phyloP scores from a whole-genome alignment of 2,329 filamentous ascomycete genomes.

The Colletotrichum kahawae region DNA sequence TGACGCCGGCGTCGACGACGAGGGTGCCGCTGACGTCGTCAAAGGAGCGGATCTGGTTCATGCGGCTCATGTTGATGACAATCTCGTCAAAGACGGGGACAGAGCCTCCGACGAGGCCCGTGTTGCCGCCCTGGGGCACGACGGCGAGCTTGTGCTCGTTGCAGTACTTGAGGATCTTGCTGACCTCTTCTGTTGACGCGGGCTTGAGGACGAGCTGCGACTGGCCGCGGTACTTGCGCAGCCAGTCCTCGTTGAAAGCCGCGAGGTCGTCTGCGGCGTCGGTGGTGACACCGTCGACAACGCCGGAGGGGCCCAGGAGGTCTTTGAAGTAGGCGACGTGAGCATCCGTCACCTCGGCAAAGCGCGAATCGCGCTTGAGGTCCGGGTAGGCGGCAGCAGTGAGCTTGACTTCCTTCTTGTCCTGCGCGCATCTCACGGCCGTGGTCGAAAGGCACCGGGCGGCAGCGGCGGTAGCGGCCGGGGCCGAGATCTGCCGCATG shows the following conservation, averaged over 20 bases:
- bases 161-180: conserved; percentile 91
- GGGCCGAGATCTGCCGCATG: conserved; percentile 11
- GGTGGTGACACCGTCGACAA: conserved; percentile 82
- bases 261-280: conserved; percentile 81
- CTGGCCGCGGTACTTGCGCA: conserved; percentile 97
- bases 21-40: conserved; percentile 92
- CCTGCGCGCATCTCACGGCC: neutral
- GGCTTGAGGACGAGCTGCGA: conserved; percentile 88
- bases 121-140: conserved; percentile 96
- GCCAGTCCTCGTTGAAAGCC: conserved; percentile 97
- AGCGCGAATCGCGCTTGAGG: conserved; percentile 79
- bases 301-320: conserved; percentile 80
- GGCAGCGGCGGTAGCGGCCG: conserved; percentile 1
- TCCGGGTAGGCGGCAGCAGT: conserved; percentile 88
- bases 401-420: conserved; percentile 57
- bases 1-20: conserved; percentile 88
- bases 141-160: conserved; percentile 92
- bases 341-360: conserved; percentile 73
- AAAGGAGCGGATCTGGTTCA: conserved; percentile 91
- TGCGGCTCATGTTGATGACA: conserved; percentile 85
- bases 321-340: conserved; percentile 85
- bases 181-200: conserved; percentile 83
- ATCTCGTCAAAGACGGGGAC: conserved; percentile 99
- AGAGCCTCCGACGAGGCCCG: conserved; percentile 91
- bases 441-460: conserved; percentile 17